Evolutionary conservation across 768 basidiomycete genomes (phyloP).

Genomic region (Scleroderma citrinum): DNA sequence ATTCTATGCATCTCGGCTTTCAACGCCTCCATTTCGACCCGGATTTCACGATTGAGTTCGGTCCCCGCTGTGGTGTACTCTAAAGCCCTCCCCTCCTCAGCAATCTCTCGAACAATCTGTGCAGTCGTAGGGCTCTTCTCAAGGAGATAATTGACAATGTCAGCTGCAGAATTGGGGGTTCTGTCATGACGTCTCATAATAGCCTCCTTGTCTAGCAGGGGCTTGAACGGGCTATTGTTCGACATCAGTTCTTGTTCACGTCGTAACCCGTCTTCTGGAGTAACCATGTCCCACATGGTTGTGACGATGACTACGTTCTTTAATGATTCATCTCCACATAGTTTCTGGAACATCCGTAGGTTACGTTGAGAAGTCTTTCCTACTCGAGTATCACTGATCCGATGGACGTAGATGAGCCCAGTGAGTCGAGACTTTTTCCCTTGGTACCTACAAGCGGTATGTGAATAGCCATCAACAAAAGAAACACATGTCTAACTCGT

Average conservation of each 20-base stretch:
- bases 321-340: constrained; percentile 21
- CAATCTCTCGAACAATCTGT: not conserved
- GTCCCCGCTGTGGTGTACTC: not conserved
- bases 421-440: not conserved
- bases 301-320: constrained; percentile 28
- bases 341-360: constrained; percentile 13
- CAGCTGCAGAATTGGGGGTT: not conserved
- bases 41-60: not conserved
- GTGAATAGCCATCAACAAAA: not conserved
- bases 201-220: constrained; percentile 11
- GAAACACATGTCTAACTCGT: not conserved
- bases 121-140: not conserved
- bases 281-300: constrained; percentile 30
- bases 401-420: not conserved
- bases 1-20: not conserved
- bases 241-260: constrained; percentile 25
- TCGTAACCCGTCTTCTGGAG: constrained; percentile 9
- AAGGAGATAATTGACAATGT: not conserved
- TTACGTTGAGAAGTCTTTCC: not conserved
- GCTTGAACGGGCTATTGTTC: not conserved
- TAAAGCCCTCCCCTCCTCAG: not conserved
- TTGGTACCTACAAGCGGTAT: not conserved
- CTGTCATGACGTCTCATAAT: not conserved
- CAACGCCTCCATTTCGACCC: not conserved
- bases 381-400: not conserved